Evolutionary conservation across 352 stramenopile genomes (phyloP), one percentile per base, ranked within the genome.

Genomic region (Pythium periplocum): DNA sequence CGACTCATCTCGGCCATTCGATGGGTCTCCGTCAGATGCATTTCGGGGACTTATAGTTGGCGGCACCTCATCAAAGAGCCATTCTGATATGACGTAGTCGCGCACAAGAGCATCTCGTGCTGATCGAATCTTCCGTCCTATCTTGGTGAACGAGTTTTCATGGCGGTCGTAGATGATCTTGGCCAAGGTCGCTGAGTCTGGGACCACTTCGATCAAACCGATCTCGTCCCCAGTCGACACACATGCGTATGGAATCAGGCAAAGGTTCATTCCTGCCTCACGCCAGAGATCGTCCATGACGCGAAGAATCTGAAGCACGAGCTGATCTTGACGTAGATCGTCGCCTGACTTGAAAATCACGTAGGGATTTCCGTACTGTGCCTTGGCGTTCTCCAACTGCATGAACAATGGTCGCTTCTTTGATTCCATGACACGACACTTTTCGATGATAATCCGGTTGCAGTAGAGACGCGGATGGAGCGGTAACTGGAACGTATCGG

Each of bases 281-380:
- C 88, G 75, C 88, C 90, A 97, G 3, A 98, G 54, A 31, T 87
- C 71, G 54, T 97, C 87, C 87, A 98, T 96, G 2, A 97, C 76
- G 11, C 86, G 75, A 4, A 98, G 51, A 36, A 98, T 71, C 58
- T 97, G 88, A 41, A 97, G 71, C 49, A 96, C 93, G 4, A 98
- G 75, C 66, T 98, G 87, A 52, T 98, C 93, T 58, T 98, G 93
- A 4, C 93, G 87, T 38, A 98, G 59, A 58, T 98, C 93, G 48
- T 98, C 93, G 1, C 93, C 93, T 0, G 78, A 78, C 61, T 98
- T 98, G 69, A 97, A 96, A 50, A 98, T 95, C 35, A 96, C 72
- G 52, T 75, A 84, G 1, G 74, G 75, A 6, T 73, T 68, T 32
- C 66, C 71, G 48, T 89, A 75, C 40, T 86, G 63, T 0, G 70